Percentiles rank a stretch among this genome's conserved stretches.
Conservation (phyloP, 208 protist species). For the Leishmania lainsoni region DNA sequence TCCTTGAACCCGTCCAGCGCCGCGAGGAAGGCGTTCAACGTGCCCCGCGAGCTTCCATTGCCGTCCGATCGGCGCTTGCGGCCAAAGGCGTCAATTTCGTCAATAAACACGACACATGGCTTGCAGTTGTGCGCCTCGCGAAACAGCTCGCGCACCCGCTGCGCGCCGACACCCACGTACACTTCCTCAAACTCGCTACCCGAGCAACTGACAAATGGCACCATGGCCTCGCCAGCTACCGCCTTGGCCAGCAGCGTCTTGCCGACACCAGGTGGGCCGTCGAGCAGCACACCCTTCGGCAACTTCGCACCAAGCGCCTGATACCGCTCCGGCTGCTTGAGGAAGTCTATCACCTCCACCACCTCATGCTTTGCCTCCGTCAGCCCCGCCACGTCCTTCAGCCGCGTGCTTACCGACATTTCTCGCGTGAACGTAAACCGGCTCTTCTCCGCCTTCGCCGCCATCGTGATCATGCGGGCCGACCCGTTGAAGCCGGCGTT, state of each 20-base stretch:
- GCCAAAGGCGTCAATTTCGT: conserved; percentile 98
- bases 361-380: conserved; percentile 89
- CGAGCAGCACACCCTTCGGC: conserved; percentile 96
- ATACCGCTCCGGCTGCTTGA: conserved; percentile 94
- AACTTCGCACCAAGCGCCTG: conserved; percentile 93
- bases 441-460: conserved; percentile 50
- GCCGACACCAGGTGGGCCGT: conserved; percentile 94
- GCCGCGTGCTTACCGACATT: conserved; percentile 59
- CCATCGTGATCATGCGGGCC: conserved; percentile 27
- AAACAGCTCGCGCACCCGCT: conserved; percentile 95
- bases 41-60: conserved; percentile 75
- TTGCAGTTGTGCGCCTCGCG: conserved; percentile 88
- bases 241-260: conserved; percentile 53
- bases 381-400: conserved; percentile 82
- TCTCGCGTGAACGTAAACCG: conserved; percentile 78
- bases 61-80: conserved; percentile 69
- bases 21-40: conserved; percentile 98
- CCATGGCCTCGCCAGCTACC: conserved; percentile 87
- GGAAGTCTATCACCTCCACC: conserved; percentile 95
- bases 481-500: conserved; percentile 57
- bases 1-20: conserved; percentile 98
- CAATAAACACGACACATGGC: conserved; percentile 98
- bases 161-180: conserved; percentile 96
- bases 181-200: conserved; percentile 97
- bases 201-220: conserved; percentile 95